phyloP scores from a whole-genome alignment of 495 filamentous ascomycete genomes.

The Paragyromitra xinjiangensis region DNA sequence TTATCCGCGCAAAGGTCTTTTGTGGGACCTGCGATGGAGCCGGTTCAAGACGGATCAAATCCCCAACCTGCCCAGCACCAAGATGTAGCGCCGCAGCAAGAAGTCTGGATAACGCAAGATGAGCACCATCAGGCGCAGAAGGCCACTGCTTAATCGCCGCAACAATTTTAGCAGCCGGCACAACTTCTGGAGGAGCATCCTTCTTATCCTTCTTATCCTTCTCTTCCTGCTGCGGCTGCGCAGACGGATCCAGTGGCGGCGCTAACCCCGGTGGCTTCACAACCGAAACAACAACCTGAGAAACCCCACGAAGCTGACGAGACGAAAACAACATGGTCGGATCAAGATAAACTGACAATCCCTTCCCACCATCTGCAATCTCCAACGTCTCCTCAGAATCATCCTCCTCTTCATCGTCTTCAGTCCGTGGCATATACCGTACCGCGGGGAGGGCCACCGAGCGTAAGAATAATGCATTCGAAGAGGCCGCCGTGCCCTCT shows the following conservation, averaged over 20 bases:
- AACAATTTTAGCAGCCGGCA: conserved; percentile 72
- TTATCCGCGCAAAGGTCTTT: conserved; percentile 67
- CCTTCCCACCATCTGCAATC: conserved; percentile 73
- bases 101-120: conserved; percentile 77
- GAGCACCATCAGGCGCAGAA: conserved; percentile 81
- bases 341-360: conserved; percentile 65
- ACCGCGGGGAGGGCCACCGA: conserved; percentile 69
- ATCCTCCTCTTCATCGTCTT: conserved; percentile 65
- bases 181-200: conserved; percentile 34
- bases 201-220: conserved; percentile 69
- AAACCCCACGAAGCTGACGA: conserved; percentile 74
- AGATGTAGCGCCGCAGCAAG: conserved; percentile 76
- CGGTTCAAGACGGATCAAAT: conserved; percentile 82
- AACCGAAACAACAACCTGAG: conserved; percentile 77
- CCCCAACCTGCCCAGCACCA: conserved; percentile 77
- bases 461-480: conserved; percentile 75
- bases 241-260: conserved; percentile 75
- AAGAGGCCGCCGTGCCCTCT: conserved; percentile 71
- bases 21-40: conserved; percentile 69
- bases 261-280: conserved; percentile 82
- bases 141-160: conserved; percentile 81
- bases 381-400: conserved; percentile 65
- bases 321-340: conserved; percentile 70
- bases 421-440: conserved; percentile 38
- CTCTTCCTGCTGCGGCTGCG: conserved; percentile 70